Conservation (phyloP, 202 grass and related monocot genomes). For the Zoysia matrella region DNA sequence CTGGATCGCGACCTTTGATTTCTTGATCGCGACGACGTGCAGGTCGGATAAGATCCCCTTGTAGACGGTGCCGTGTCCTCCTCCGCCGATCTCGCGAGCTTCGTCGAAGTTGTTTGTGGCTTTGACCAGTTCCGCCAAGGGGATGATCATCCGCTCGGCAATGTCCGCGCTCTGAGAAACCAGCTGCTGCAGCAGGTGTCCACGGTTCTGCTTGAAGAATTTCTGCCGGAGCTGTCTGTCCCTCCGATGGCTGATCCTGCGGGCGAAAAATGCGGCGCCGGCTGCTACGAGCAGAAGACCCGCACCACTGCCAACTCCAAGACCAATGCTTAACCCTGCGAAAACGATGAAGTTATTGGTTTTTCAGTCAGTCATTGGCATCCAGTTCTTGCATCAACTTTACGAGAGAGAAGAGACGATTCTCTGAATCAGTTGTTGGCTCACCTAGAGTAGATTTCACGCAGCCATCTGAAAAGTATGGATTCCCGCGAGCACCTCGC, state of each 20-base stretch:
- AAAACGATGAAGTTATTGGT: background rate
- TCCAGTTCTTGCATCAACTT: background rate
- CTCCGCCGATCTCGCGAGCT: background rate
- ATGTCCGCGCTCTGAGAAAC: background rate
- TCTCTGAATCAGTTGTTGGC: no score
- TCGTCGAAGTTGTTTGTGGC: background rate
- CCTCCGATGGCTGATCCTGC: background rate
- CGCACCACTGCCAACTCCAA: background rate
- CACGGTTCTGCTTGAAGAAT: background rate
- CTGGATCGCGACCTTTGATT: no score
- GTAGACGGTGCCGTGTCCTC: no score
- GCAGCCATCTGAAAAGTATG: background rate
- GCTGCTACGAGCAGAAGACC: background rate
- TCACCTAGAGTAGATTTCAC: background rate
- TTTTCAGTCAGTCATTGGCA: background rate
- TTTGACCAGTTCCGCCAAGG: background rate
- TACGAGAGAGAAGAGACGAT: background rate
- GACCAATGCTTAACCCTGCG: background rate
- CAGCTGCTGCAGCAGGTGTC: background rate
- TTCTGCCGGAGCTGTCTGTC: background rate
- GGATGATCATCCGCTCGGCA: background rate
- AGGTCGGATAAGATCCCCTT: no score
- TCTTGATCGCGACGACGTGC: no score
- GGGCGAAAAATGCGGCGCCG: background rate
- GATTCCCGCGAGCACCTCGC: background rate